These are phyloP conservation scores for Rhizopogon vesiculosus DNA, from an alignment of 768 basidiomycete species.

Conservation along the genomic window DNA sequence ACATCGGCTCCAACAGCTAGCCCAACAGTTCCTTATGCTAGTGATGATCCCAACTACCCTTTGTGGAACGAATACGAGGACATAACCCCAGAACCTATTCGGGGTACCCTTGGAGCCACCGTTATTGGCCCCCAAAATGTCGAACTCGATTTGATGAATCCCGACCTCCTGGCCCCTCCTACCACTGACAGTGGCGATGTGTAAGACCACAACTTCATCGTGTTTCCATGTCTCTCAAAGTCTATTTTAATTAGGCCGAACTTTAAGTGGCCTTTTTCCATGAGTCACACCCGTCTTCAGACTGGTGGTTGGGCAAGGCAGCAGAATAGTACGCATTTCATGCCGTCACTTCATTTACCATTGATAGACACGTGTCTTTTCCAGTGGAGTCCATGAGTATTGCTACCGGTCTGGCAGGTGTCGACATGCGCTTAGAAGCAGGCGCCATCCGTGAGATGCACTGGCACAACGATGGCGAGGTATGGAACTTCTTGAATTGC, in stretches of 20 bases:
- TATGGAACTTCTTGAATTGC: background rate
- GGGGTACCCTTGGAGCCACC: conserved; percentile 36
- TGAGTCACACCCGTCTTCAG: conserved; percentile 56
- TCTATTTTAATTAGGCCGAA: conserved; percentile 30
- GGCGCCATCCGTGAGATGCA: conserved; percentile 43
- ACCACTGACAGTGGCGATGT: conserved; percentile 55
- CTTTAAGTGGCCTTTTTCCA: conserved; percentile 60
- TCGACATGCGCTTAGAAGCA: conserved; percentile 37
- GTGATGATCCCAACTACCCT: conserved; percentile 41
- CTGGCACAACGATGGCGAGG: conserved; percentile 37
- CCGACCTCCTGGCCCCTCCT: conserved; percentile 56
- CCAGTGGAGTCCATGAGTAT: conserved; percentile 36
- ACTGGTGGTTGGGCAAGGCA: conserved; percentile 66
- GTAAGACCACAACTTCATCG: conserved; percentile 16
- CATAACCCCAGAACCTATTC: conserved; percentile 36
- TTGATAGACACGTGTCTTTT: conserved; percentile 15
- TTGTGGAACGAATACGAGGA: conserved; percentile 31
- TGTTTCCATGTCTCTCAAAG: background rate
- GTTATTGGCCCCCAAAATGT: conserved; percentile 58
- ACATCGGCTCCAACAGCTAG: conserved; percentile 26
- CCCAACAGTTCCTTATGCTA: conserved; percentile 42
- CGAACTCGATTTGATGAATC: conserved; percentile 50
- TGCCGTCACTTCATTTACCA: background rate
- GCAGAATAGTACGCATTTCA: conserved; percentile 42
- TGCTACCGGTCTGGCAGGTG: conserved; percentile 34